Percentiles rank a stretch among this genome's conserved stretches.
Evolutionary conservation across 305 asterid genomes (phyloP).

Genomic region (Solanum chacoense): DNA sequence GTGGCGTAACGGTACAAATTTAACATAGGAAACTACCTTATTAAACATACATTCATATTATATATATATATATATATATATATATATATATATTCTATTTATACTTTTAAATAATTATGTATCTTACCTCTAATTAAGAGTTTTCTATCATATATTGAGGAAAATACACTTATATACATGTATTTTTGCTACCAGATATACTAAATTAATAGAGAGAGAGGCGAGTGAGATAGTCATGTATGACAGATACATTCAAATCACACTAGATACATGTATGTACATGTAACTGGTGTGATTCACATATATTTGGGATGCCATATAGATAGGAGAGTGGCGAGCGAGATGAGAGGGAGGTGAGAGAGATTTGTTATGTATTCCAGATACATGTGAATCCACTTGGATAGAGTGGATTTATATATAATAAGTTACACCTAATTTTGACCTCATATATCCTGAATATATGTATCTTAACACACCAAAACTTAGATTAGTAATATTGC

Average conservation of each 20-base stretch:
- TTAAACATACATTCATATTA: no score
- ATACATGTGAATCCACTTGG: background rate
- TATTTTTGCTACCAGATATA: no score
- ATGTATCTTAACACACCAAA: background rate
- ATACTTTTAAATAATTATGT: no score
- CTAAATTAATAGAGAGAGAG: background rate
- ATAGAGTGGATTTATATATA: background rate
- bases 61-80: no score
- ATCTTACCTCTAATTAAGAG: no score
- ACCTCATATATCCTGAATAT: fast-evolving
- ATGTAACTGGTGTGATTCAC: background rate
- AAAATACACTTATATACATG: fast-evolving
- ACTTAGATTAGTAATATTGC: no score
- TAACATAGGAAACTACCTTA: background rate
- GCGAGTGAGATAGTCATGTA: background rate
- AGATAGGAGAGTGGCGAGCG: fast-evolving
- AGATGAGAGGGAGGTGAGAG: background rate
- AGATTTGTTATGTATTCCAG: background rate
- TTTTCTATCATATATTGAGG: background rate
- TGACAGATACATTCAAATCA: background rate
- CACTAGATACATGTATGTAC: background rate
- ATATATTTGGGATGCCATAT: fast-evolving
- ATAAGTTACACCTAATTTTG: no score
- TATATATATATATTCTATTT: no score
- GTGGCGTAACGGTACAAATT: background rate